Percentiles rank a stretch among this genome's conserved stretches.
These are phyloP conservation scores for Lycium barbarum DNA, from an alignment of 257 asterid genomes.

Conservation along the genomic window DNA sequence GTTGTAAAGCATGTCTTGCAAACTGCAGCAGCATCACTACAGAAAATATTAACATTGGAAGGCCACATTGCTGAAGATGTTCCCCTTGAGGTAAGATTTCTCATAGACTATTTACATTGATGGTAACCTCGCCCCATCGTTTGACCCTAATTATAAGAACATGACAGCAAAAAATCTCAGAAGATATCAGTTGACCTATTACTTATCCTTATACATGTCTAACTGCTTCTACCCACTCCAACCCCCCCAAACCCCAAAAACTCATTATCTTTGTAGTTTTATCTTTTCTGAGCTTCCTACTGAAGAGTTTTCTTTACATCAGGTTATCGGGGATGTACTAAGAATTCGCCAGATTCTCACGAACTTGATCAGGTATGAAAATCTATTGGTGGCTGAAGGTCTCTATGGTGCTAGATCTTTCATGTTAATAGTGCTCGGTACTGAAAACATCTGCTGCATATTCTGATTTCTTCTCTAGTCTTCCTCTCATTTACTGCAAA, in stretches of 20 bases:
- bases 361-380: slow-evolving; percentile 79
- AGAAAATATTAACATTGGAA: slow-evolving; percentile 76
- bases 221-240: not conserved
- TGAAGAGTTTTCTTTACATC: slow-evolving; percentile 36
- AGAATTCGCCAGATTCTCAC: slow-evolving; percentile 95
- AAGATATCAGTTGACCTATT: not conserved
- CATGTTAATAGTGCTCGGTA: not conserved
- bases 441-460: not conserved
- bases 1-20: slow-evolving; percentile 92
- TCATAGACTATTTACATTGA: not conserved
- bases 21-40: slow-evolving; percentile 90
- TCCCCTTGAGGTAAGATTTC: slow-evolving; percentile 71
- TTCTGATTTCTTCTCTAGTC: not conserved
- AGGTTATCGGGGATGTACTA: slow-evolving; percentile 87
- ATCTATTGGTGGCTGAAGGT: not conserved
- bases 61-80: slow-evolving; percentile 90
- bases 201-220: not conserved
- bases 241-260: too few relatives aligned
- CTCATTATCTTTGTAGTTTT: not conserved
- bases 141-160: not conserved
- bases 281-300: not conserved
- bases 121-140: not conserved
- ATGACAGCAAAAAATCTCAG: not conserved
- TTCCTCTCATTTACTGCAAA: not conserved
- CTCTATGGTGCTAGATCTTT: slow-evolving; percentile 4